These are phyloP conservation scores for Begonia fuchsioides DNA, from an alignment of 306 rosid genomes.

Conservation along the genomic window DNA sequence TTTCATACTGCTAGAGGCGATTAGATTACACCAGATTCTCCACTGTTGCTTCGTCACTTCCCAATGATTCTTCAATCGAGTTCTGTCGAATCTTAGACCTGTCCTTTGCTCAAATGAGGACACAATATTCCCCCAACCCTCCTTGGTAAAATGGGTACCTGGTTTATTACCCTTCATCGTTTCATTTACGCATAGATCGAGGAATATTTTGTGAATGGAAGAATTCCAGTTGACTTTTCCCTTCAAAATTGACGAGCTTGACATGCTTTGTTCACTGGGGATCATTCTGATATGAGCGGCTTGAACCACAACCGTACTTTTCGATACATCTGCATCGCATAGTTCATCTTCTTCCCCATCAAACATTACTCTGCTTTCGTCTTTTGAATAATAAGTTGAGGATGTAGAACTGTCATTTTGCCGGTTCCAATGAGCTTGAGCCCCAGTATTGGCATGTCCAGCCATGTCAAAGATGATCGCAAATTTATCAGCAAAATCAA, in stretches of 20 bases:
- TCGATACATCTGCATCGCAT: constrained; percentile 14
- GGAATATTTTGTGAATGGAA: constrained; percentile 30
- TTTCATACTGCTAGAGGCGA: constrained; percentile 40
- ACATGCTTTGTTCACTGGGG: constrained; percentile 40
- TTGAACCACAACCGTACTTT: constrained; percentile 22
- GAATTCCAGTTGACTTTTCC: constrained; percentile 47
- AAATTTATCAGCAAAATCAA: constrained; percentile 28
- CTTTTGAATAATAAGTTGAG: constrained; percentile 17
- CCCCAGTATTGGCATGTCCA: constrained; percentile 12
- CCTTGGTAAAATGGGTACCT: constrained; percentile 51
- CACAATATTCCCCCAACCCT: constrained; percentile 53
- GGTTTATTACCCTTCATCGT: constrained; percentile 56
- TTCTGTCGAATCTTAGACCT: constrained; percentile 33
- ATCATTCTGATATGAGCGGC: constrained; percentile 23
- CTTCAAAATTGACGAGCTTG: constrained; percentile 27
- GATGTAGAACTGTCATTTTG: constrained; percentile 19
- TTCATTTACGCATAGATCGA: constrained; percentile 54
- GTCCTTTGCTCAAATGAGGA: constrained; percentile 33
- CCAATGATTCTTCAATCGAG: constrained; percentile 71
- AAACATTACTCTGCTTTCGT: constrained; percentile 1
- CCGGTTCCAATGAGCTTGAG: constrained; percentile 16
- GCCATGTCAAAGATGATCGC: constrained; percentile 27
- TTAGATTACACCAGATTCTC: constrained; percentile 48
- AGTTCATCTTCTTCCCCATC: constrained; percentile 23
- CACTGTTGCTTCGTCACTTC: constrained; percentile 50